These are phyloP conservation scores for Penicillium sp. DNA, from an alignment of 2,329 filamentous ascomycete genomes.

Conservation along the genomic window DNA sequence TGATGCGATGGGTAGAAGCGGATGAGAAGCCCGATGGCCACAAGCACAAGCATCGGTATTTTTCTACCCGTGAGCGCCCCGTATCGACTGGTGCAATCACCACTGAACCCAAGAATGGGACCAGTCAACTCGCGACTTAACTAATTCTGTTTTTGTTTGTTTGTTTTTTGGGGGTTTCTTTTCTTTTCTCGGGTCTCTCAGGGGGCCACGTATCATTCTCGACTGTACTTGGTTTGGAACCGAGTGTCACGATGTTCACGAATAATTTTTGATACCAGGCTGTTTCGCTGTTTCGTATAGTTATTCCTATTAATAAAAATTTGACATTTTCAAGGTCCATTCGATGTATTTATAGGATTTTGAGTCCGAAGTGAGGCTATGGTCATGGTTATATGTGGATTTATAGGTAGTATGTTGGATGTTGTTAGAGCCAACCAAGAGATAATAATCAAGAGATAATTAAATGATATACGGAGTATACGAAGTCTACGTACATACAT, in stretches of 20 bases:
- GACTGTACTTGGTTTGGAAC: constrained; percentile 19
- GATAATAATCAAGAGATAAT: background rate
- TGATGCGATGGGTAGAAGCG: constrained; percentile 38
- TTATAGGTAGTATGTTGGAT: background rate
- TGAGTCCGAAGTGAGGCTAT: background rate
- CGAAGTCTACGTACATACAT: no score
- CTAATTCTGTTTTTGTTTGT: background rate
- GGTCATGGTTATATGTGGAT: background rate
- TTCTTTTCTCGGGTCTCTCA: background rate
- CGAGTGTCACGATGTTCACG: constrained; percentile 22
- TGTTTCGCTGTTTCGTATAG: background rate
- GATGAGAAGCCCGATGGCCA: constrained; percentile 26
- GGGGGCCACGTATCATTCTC: background rate
- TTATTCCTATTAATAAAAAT: constrained; percentile 2
- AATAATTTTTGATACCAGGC: constrained; percentile 13
- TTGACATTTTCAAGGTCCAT: background rate
- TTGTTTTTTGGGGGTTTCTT: background rate
- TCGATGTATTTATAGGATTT: background rate
- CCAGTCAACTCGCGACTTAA: background rate
- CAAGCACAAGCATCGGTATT: constrained; percentile 21
- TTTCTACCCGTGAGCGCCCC: constrained; percentile 19
- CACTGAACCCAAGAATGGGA: background rate
- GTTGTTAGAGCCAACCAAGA: background rate
- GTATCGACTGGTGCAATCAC: constrained; percentile 14
- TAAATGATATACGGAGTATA: no score